phyloP scores from a whole-genome alignment of 805 yeast genomes.

The Yamadazyma sp. region DNA sequence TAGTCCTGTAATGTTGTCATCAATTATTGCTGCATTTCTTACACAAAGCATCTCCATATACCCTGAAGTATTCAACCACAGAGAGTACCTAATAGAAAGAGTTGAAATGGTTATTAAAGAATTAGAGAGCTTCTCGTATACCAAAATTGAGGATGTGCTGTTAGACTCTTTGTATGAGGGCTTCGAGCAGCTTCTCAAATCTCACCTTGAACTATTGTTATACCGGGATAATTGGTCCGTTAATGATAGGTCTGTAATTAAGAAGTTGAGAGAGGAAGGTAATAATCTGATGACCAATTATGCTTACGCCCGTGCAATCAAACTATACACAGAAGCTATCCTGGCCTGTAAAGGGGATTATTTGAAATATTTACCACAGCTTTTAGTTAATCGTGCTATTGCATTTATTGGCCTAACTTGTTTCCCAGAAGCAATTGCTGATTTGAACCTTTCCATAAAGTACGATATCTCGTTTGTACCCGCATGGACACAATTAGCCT shows the following conservation, averaged over 20 bases:
- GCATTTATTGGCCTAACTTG: slow-evolving; percentile 43
- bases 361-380: slow-evolving; percentile 26
- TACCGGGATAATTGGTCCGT: background rate
- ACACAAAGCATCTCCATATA: slow-evolving; percentile 3
- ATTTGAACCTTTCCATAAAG: slow-evolving; percentile 32
- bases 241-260: background rate
- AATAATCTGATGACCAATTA: slow-evolving; percentile 38
- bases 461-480: slow-evolving; percentile 36
- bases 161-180: slow-evolving; percentile 12
- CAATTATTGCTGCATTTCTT: slow-evolving; percentile 14
- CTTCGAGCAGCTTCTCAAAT: slow-evolving; percentile 12
- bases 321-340: slow-evolving; percentile 38
- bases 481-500: slow-evolving; percentile 46
- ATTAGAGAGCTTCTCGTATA: slow-evolving; percentile 9
- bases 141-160: slow-evolving; percentile 6
- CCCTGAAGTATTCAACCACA: slow-evolving; percentile 9
- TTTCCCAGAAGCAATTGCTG: slow-evolving; percentile 38
- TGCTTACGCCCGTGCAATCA: slow-evolving; percentile 41
- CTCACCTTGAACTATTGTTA: slow-evolving; percentile 8
- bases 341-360: slow-evolving; percentile 20
- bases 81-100: slow-evolving; percentile 13
- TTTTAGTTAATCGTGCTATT: slow-evolving; percentile 39
- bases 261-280: slow-evolving; percentile 35
- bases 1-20: slow-evolving; percentile 9
- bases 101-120: slow-evolving; percentile 13